Evolutionary conservation across 306 rosid genomes (phyloP), one percentile per base, ranked within the genome.

Genomic region (Oxytropis ochrocephala): DNA sequence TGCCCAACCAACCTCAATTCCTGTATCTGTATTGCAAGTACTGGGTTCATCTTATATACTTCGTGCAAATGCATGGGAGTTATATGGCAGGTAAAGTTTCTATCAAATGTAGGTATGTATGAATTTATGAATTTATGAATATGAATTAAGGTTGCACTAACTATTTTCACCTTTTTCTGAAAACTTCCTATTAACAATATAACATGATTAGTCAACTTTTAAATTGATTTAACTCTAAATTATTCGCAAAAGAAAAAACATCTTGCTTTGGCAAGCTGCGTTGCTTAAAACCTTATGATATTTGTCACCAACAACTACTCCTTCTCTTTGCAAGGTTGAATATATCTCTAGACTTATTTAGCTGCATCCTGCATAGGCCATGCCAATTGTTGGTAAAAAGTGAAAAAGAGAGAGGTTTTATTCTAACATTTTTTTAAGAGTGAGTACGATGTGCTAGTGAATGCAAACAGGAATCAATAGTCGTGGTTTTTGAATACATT

Each of bases 11-110:
- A 90, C 90, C 65, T 80, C 96, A 12, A 85, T 94, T 83, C 98
- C 98, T 82, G 89, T 92, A 81, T 85, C 98, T 63, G 97, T 94
- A 21, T 57, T 94, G 81, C 97, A 90, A 77, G 81, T 88, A 73
- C 67, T 90, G 75, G 97, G 98, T 75, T 90, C 95, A 55, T 88
- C 98, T 41, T 90, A 82, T 84, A 73, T 93, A 67, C 86, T 88
- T 13, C 94, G 97, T 18, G 90, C 98, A 38, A 88, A 90, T 76
- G 85, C 98, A 19, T 90, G 93, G 96, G 97, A 90, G 80, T 81
- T 85, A 74, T 88, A 94, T 70, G 97, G 98, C 73, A 90, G 97
- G 98, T 94, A 75, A 88, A 50, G 29, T 72, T 75, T 56, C 42
- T 70, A 24, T 38, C n/a, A 42, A 64, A 46, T 56, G 44, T 73